phyloP scores from a whole-genome alignment of 345 rosid genomes.

The Eutrema japonicum region DNA sequence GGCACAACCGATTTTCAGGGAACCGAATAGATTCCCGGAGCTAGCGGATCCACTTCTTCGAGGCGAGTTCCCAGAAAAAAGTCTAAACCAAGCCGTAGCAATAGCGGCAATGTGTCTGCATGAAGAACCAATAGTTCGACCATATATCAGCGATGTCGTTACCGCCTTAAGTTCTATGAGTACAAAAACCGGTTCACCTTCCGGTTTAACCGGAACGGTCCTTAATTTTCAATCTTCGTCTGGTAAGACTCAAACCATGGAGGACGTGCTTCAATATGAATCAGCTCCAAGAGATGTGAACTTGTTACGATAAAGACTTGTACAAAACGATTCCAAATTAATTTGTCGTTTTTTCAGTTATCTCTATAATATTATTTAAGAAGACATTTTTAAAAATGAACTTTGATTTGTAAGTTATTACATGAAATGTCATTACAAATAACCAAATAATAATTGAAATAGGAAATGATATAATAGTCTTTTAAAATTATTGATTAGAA shows the following conservation, averaged over 20 bases:
- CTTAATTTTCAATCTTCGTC: conserved; percentile 12
- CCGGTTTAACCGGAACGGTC: background rate
- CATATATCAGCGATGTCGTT: conserved; percentile 72
- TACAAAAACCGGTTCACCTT: conserved; percentile 14
- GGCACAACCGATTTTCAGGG: conserved; percentile 72
- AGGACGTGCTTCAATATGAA: conserved; percentile 12
- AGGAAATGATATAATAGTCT: too few relatives aligned
- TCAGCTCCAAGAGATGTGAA: conserved; percentile 6
- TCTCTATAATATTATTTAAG: too few relatives aligned
- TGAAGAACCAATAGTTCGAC: conserved; percentile 67
- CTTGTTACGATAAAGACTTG: background rate
- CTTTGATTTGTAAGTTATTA: too few relatives aligned
- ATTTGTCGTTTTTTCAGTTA: background rate
- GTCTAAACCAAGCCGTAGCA: conserved; percentile 68
- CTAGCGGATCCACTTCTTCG: conserved; percentile 67
- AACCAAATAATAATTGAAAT: too few relatives aligned
- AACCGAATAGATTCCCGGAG: conserved; percentile 53
- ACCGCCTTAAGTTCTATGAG: conserved; percentile 65
- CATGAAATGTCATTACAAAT: too few relatives aligned
- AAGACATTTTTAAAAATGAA: too few relatives aligned
- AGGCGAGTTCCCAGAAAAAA: conserved; percentile 55
- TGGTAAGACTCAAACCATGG: background rate
- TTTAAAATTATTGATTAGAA: too few relatives aligned
- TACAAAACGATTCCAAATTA: background rate
- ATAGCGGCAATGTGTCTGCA: conserved; percentile 84